These are phyloP conservation scores for Trametes punicea DNA, from an alignment of 768 basidiomycete species.

Conservation along the genomic window DNA sequence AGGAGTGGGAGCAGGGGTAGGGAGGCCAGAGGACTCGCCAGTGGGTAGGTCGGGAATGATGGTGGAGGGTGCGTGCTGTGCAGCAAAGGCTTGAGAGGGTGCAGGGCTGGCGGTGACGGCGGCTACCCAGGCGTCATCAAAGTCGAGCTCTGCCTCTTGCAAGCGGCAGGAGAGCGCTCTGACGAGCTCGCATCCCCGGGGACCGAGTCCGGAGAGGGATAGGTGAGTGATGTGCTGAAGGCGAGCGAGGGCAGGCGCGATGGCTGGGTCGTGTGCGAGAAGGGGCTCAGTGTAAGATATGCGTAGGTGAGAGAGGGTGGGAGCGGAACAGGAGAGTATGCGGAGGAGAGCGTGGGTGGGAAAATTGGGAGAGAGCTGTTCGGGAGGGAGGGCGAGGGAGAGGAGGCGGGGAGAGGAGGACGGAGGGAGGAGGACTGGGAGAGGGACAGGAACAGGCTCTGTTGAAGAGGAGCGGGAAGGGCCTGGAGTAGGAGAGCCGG, in stretches of 20 bases:
- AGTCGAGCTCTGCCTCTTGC: slow-evolving; percentile 4
- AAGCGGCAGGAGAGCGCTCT: background rate
- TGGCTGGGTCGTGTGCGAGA: slow-evolving; percentile 1
- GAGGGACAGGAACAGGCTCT: background rate
- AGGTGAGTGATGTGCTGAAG: slow-evolving; percentile 1
- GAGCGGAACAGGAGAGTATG: background rate
- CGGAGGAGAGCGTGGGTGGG: background rate
- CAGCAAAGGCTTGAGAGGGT: background rate
- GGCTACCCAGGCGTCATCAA: slow-evolving; percentile 11
- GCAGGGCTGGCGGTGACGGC: background rate
- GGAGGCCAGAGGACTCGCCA: slow-evolving; percentile 5
- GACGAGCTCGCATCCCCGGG: slow-evolving; percentile 2
- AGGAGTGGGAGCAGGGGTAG: background rate
- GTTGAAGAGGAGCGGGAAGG: slow-evolving; percentile 1
- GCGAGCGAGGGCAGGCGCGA: background rate
- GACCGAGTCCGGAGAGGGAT: background rate
- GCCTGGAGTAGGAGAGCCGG: slow-evolving; percentile 1
- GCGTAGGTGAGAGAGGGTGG: slow-evolving; percentile 9
- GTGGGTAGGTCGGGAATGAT: slow-evolving; percentile 5
- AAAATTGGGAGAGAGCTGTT: background rate
- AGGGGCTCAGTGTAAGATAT: slow-evolving; percentile 5
- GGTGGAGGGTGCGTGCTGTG: background rate
- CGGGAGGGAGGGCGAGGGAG: slow-evolving; percentile 4
- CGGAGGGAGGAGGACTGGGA: background rate
- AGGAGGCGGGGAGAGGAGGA: background rate